A percentile compares a stretch with the other conserved stretches of the same genome.
phyloP scores from a whole-genome alignment of 345 rosid genomes.

The Eucalyptus marginata region DNA sequence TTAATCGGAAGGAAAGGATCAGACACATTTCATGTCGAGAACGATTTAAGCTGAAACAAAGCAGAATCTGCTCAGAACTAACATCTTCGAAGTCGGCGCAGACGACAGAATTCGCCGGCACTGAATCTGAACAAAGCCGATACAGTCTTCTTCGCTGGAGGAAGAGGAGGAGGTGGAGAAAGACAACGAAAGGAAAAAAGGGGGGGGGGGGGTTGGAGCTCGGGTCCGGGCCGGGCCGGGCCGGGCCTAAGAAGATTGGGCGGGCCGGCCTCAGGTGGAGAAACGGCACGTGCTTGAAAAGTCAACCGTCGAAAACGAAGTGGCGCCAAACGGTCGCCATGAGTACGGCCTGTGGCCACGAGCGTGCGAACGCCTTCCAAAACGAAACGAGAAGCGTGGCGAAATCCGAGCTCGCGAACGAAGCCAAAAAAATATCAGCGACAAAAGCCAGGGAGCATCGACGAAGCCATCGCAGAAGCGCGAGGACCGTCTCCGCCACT shows the following conservation, averaged over 20 bases:
- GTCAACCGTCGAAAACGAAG: slow-evolving; percentile 28
- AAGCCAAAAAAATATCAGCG: background rate
- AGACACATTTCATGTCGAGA: background rate
- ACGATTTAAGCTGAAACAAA: background rate
- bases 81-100: background rate
- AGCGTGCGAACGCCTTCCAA: background rate
- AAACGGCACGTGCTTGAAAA: background rate
- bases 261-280: background rate
- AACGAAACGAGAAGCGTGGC: background rate
- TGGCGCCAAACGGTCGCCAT: slow-evolving; percentile 28
- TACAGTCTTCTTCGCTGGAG: background rate
- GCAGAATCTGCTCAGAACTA: background rate
- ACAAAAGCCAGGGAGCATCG: background rate
- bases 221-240: background rate
- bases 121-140: background rate
- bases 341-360: slow-evolving; percentile 20
- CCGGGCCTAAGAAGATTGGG: background rate
- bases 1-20: background rate
- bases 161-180: background rate
- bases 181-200: background rate
- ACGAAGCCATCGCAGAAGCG: background rate
- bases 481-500: background rate
- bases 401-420: background rate
- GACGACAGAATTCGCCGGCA: background rate
- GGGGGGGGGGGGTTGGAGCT: too few relatives aligned